These are phyloP conservation scores for Lachancea sp. DNA, from an alignment of 805 yeast species.

Conservation along the genomic window DNA sequence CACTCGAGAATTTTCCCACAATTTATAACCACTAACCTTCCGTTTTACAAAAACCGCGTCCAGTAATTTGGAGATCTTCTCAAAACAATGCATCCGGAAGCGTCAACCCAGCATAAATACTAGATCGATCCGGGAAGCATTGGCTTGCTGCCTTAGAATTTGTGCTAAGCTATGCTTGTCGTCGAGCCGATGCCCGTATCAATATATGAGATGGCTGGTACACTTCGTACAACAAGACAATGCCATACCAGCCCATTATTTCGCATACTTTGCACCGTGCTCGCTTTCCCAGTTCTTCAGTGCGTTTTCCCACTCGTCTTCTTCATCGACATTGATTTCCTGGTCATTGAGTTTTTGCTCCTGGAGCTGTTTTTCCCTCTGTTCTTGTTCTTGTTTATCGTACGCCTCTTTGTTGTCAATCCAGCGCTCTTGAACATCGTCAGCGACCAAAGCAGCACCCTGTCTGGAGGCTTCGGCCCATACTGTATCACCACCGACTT, in stretches of 20 bases:
- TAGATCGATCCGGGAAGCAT: not conserved
- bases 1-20: not conserved
- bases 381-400: constrained; percentile 55
- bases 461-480: constrained; percentile 96
- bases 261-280: constrained; percentile 30
- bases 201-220: constrained; percentile 2
- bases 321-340: constrained; percentile 51
- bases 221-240: not conserved
- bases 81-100: no score
- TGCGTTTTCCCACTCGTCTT: constrained; percentile 67
- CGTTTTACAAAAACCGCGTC: not conserved
- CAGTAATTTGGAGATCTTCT: no score
- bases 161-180: not conserved
- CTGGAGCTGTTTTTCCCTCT: constrained; percentile 37
- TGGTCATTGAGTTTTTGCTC: constrained; percentile 37
- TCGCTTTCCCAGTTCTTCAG: constrained; percentile 51
- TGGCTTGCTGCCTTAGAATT: not conserved
- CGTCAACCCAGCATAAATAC: not conserved
- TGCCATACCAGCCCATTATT: constrained; percentile 8
- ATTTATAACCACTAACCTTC: not conserved
- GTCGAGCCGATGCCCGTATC: not conserved
- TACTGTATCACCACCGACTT: constrained; percentile 91
- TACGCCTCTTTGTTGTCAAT: constrained; percentile 73
- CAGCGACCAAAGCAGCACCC: constrained; percentile 46
- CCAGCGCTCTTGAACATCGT: constrained; percentile 94